Evolutionary conservation across 2,329 filamentous ascomycete species (phyloP).

Genomic region (Ilyonectria mors-panacis): DNA sequence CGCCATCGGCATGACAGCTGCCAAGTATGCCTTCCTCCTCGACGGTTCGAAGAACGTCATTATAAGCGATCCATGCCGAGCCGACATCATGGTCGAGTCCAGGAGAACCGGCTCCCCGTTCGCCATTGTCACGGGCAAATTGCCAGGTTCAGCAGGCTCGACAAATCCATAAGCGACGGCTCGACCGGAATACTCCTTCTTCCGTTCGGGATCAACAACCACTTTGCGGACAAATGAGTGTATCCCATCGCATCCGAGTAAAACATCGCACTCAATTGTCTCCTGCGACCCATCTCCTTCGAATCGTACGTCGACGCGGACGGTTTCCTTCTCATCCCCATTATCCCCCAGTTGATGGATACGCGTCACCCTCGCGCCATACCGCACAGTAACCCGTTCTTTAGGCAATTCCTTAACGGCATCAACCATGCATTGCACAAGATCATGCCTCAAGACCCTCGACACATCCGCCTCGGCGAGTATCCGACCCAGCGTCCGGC

Average conservation of each 20-base stretch:
- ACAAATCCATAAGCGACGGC: conserved; percentile 44
- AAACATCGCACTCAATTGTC: conserved; percentile 41
- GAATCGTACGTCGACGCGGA: conserved; percentile 9
- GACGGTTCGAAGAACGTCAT: conserved; percentile 41
- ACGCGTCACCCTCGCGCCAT: conserved; percentile 30
- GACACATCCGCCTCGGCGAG: conserved; percentile 45
- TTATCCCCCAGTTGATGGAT: conserved; percentile 32
- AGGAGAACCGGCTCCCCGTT: conserved; percentile 40
- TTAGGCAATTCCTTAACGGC: conserved; percentile 20
- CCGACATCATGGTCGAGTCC: conserved; percentile 42
- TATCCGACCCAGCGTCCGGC: conserved; percentile 42
- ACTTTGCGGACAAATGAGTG: conserved; percentile 53
- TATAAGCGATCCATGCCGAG: conserved; percentile 39
- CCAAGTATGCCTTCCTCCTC: conserved; percentile 35
- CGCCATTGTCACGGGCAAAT: conserved; percentile 1
- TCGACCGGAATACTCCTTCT: conserved; percentile 54
- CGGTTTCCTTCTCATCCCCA: background rate
- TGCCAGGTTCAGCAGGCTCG: conserved; percentile 7
- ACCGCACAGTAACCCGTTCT: conserved; percentile 32
- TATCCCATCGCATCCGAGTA: conserved; percentile 58
- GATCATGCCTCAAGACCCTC: conserved; percentile 45
- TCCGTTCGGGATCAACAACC: conserved; percentile 45
- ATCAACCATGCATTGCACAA: conserved; percentile 46
- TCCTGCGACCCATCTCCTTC: conserved; percentile 5
- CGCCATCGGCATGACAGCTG: conserved; percentile 40